Base-by-base conservation (phyloP, 331 rosid genomes). In the Arachis monticola region DNA sequence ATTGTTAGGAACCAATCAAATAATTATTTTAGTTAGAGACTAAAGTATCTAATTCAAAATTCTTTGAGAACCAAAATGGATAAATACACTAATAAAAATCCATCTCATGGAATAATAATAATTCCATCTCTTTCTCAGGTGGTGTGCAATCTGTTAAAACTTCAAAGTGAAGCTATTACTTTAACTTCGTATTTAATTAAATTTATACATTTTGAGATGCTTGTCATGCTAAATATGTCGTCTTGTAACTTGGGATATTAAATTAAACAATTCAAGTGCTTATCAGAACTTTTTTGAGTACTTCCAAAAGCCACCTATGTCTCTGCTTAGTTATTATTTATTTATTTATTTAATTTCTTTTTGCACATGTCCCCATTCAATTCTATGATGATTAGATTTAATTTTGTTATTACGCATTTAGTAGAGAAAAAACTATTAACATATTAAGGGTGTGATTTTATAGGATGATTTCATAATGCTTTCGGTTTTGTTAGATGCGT, bases 331-430 rank as follows among this genome's bases (percentile, higher is more conserved):
- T 3, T 22, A 22, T 22, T 22, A 22, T 22, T 22, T 22, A 22
- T 64, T 77, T 50, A 48, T 55, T 64, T 64, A 62, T 31, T 64
- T 77, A 44, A 48, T 55, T 64, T 64, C 58, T 31, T 60, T 55
- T 44, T 27, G 56, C 48, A 52, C 69, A 30, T 22, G 76, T 45
- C 64, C 84, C 91, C 91, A 88, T 88, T 86, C 40, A 73, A 62
- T 83, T 83, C 67, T 71, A 69, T 74, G 76, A 84, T 86, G 89
- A 89, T 89, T 83, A 67, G 86, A 76, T 79, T 79, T 79, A 78
- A 82, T 74, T 81, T 78, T 55, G 11, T 47, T 55, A 77, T 79
- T 75, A 70, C 79, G 75, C 44, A 63, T 61, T 56, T 45, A 57
- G 85, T 64, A 80, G 86, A 69, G 31, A n/a, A 69, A 55, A 55